A percentile compares a stretch with the other conserved stretches of the same genome.
Conservation (phyloP, 345 rosid species). For the Microthlaspi erraticum region DNA sequence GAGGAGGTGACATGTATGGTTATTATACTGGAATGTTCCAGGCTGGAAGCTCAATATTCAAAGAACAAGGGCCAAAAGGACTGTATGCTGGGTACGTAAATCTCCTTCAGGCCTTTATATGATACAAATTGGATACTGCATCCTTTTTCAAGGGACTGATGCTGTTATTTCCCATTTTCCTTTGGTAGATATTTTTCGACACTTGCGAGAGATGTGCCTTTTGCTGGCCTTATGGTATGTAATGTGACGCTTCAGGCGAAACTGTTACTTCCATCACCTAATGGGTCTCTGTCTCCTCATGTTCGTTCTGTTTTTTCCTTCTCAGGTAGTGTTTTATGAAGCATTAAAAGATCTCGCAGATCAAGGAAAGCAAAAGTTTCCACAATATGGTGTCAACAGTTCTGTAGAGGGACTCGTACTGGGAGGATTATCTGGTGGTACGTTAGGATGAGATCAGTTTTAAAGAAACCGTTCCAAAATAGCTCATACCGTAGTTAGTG, state of each 20-base stretch:
- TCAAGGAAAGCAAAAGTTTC: constrained; percentile 61
- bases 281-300: constrained; percentile 22
- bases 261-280: constrained; percentile 2
- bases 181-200: constrained; percentile 84
- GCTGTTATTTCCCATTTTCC: constrained; percentile 6
- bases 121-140: constrained; percentile 14
- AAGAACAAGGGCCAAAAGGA: constrained; percentile 85
- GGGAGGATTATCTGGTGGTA: constrained; percentile 98
- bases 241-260: neutral
- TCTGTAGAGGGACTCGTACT: constrained; percentile 78
- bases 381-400: constrained; percentile 51
- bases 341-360: constrained; percentile 66
- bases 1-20: constrained; percentile 64
- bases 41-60: constrained; percentile 85
- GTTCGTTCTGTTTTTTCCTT: constrained; percentile 27
- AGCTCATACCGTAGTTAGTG: constrained; percentile 2
- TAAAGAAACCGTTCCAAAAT: constrained; percentile 17
- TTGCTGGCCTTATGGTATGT: constrained; percentile 93
- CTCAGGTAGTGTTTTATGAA: constrained; percentile 89
- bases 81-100: constrained; percentile 80
- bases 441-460: constrained; percentile 37
- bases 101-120: constrained; percentile 23
- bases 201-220: constrained; percentile 93
- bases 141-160: constrained; percentile 2
- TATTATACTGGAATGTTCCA: constrained; percentile 88